These are phyloP conservation scores for Vitis rotundifolia DNA, from an alignment of 164 flowering plant species.

Conservation along the genomic window DNA sequence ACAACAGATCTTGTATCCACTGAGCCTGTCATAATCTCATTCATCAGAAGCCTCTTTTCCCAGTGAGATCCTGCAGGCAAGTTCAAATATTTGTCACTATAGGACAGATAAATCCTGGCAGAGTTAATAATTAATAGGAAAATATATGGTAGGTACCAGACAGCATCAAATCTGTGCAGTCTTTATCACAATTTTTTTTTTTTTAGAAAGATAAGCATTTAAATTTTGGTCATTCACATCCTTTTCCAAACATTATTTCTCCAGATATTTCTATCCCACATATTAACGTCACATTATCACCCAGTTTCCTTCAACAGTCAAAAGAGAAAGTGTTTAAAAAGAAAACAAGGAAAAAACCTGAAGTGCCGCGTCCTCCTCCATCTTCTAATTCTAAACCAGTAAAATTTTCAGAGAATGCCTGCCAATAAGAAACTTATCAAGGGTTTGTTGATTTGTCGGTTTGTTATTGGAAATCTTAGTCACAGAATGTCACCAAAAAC, in stretches of 20 bases:
- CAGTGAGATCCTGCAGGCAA: slow-evolving; percentile 86
- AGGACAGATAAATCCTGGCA: neutral
- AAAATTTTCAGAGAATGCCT: slow-evolving; percentile 93
- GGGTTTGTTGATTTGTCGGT: neutral
- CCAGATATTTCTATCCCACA: too few relatives aligned
- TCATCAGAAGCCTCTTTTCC: slow-evolving; percentile 99
- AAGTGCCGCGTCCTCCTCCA: slow-evolving; percentile 99
- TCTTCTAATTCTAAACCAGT: slow-evolving; percentile 98
- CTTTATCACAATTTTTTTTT: too few relatives aligned
- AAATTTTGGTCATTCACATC: too few relatives aligned
- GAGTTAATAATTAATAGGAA: neutral
- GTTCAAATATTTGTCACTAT: neutral
- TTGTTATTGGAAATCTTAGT: neutral
- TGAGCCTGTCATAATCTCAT: slow-evolving; percentile 99
- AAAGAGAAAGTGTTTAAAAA: slow-evolving; percentile 1
- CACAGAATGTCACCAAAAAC: neutral
- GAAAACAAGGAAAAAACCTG: slow-evolving; percentile 49
- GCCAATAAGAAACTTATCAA: slow-evolving; percentile 20
- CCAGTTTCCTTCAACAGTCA: too few relatives aligned
- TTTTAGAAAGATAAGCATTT: too few relatives aligned
- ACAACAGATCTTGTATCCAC: slow-evolving; percentile 99
- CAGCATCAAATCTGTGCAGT: too few relatives aligned
- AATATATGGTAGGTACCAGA: too few relatives aligned
- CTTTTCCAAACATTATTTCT: too few relatives aligned
- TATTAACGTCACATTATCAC: too few relatives aligned